These are phyloP conservation scores for Clonostachys rosea DNA, from an alignment of 2,329 filamentous ascomycete genomes.

Conservation along the genomic window DNA sequence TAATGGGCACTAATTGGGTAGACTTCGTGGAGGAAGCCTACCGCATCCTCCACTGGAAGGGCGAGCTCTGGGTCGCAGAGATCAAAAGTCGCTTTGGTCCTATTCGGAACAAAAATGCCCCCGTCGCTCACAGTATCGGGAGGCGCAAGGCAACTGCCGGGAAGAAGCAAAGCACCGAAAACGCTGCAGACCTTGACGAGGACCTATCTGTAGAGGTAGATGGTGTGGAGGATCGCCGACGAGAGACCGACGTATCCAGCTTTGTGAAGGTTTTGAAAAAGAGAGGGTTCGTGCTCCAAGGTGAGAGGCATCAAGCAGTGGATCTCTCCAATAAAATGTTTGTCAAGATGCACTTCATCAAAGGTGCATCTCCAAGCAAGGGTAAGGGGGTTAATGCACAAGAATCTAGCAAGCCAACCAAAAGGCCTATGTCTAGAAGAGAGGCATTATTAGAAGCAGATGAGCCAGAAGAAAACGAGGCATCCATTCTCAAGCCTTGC, in stretches of 20 bases:
- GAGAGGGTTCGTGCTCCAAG: conserved; percentile 80
- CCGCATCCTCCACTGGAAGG: conserved; percentile 85
- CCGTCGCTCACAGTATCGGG: conserved; percentile 68
- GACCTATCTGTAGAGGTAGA: conserved; percentile 69
- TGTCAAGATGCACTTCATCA: conserved; percentile 92
- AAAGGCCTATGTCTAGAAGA: conserved; percentile 49
- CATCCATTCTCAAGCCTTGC: conserved; percentile 78
- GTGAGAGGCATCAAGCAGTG: conserved; percentile 53
- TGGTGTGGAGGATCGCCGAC: conserved; percentile 54
- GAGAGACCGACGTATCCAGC: conserved; percentile 79
- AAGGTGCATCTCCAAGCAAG: conserved; percentile 67
- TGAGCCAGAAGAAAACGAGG: conserved; percentile 57
- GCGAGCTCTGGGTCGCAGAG: conserved; percentile 95
- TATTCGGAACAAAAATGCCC: conserved; percentile 25
- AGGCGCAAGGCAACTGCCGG: conserved; percentile 51
- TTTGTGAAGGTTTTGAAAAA: conserved; percentile 81
- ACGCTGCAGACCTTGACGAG: conserved; percentile 41
- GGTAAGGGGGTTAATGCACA: conserved; percentile 64
- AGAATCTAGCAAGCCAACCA: conserved; percentile 49
- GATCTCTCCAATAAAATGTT: conserved; percentile 97
- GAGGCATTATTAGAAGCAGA: conserved; percentile 43
- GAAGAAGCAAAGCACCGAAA: conserved; percentile 39
- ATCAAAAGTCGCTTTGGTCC: conserved; percentile 84
- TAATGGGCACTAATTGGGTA: conserved; percentile 99
- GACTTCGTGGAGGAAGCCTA: conserved; percentile 95